Conservation (phyloP, 495 filamentous ascomycete species). For the Xylaria palmicola region DNA sequence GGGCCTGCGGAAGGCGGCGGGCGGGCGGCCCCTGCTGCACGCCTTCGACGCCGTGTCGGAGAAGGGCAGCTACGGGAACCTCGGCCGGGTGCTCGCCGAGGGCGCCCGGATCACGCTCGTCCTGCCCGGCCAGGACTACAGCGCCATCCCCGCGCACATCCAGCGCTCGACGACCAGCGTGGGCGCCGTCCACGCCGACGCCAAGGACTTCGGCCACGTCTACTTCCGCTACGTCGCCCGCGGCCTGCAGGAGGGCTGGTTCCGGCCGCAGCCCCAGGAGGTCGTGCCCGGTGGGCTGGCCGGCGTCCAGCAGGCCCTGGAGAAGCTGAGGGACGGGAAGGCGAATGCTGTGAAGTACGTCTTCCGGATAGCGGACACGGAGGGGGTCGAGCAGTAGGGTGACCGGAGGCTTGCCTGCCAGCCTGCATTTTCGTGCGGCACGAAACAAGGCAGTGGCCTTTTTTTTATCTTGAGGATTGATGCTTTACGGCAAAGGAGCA, state of each 20-base stretch:
- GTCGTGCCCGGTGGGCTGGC: conserved; percentile 60
- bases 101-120: conserved; percentile 56
- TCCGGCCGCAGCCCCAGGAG: conserved; percentile 59
- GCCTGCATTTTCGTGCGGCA: no score
- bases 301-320: conserved; percentile 56
- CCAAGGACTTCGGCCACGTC: conserved; percentile 58
- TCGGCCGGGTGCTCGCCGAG: conserved; percentile 41
- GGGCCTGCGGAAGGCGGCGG: conserved; percentile 49
- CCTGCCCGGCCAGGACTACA: conserved; percentile 39
- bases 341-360: conserved; percentile 70
- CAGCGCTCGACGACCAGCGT: conserved; percentile 42
- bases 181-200: conserved; percentile 48
- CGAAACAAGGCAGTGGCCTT: no score
- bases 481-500: no score
- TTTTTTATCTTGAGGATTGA: no score
- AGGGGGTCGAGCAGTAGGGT: conserved; percentile 26
- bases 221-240: conserved; percentile 54
- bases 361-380: conserved; percentile 64
- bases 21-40: conserved; percentile 33
- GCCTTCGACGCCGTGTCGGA: conserved; percentile 63
- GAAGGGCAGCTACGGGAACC: conserved; percentile 43
- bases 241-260: conserved; percentile 59
- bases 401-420: no score
- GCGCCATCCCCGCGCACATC: conserved; percentile 35
- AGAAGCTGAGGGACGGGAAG: conserved; percentile 59